Percentiles rank a stretch among this genome's conserved stretches.
Evolutionary conservation across 306 rosid species (phyloP).

Genomic region (Hylodesmum podocarpum): DNA sequence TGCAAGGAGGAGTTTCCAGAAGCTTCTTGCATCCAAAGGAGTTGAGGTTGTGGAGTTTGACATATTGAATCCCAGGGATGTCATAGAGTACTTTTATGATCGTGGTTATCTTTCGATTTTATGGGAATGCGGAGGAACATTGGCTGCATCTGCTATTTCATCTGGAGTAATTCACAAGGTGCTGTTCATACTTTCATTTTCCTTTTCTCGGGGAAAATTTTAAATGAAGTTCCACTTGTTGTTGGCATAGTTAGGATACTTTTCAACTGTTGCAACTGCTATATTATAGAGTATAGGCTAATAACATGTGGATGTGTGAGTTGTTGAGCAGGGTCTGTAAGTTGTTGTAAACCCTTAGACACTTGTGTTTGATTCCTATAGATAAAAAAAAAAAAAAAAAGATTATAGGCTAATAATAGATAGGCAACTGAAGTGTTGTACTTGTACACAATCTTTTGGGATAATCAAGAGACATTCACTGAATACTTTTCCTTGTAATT

Average conservation of each 20-base stretch:
- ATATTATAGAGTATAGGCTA: background rate
- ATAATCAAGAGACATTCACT: background rate
- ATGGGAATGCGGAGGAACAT: conserved; percentile 97
- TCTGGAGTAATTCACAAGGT: conserved; percentile 91
- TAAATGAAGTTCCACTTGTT: conserved; percentile 9
- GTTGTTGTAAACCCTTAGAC: too few relatives aligned
- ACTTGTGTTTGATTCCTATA: too few relatives aligned
- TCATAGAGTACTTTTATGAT: conserved; percentile 89
- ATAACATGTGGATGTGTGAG: too few relatives aligned
- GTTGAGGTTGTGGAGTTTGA: conserved; percentile 96
- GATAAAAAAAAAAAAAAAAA: too few relatives aligned
- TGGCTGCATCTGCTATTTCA: conserved; percentile 93
- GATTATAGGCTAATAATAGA: background rate
- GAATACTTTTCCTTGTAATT: background rate
- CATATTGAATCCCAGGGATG: conserved; percentile 73
- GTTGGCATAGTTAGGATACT: background rate
- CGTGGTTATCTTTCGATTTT: conserved; percentile 89
- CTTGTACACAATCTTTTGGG: background rate
- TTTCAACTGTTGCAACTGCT: background rate
- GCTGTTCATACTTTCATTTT: conserved; percentile 1
- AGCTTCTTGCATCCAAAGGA: conserved; percentile 91
- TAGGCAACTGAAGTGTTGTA: background rate
- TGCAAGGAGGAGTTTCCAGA: conserved; percentile 84
- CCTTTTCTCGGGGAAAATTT: background rate
- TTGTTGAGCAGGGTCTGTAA: too few relatives aligned